phyloP scores from a whole-genome alignment of 441 rosid genomes.

The Euphorbia celastroides region DNA sequence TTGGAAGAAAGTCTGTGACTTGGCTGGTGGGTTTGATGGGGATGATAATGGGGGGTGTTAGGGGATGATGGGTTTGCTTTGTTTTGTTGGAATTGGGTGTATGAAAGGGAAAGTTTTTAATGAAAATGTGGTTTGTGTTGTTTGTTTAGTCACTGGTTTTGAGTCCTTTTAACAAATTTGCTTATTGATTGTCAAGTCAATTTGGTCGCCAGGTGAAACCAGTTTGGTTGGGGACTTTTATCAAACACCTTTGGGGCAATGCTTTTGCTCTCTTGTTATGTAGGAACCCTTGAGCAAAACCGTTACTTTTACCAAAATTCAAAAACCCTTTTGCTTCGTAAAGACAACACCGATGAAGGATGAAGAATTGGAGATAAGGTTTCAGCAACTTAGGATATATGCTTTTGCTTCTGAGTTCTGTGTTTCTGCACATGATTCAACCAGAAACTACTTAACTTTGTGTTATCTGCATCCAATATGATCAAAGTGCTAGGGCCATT shows the following conservation, averaged over 20 bases:
- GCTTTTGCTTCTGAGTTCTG: background rate
- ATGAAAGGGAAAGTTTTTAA: background rate
- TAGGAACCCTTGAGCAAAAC: background rate
- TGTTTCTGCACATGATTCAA: background rate
- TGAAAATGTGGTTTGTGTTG: background rate
- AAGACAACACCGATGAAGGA: background rate
- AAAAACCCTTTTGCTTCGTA: background rate
- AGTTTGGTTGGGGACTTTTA: slow-evolving; percentile 18
- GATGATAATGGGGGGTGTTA: slow-evolving; percentile 31
- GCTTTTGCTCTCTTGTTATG: background rate
- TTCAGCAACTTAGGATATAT: background rate
- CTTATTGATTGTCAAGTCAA: background rate
- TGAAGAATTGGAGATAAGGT: background rate
- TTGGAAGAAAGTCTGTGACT: slow-evolving; percentile 59
- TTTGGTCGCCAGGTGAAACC: background rate
- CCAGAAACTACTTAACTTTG: background rate
- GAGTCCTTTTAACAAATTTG: background rate
- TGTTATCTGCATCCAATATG: no score
- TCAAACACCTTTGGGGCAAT: slow-evolving; percentile 7
- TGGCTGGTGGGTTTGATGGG: slow-evolving; percentile 82
- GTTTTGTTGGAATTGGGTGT: background rate
- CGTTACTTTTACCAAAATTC: background rate
- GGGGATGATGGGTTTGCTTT: background rate
- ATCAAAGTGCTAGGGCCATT: no score
- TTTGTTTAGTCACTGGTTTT: background rate